Evolutionary conservation across 2,329 filamentous ascomycete genomes (phyloP), one percentile per base, ranked within the genome.

Genomic region (Daldinia eschscholtzii): DNA sequence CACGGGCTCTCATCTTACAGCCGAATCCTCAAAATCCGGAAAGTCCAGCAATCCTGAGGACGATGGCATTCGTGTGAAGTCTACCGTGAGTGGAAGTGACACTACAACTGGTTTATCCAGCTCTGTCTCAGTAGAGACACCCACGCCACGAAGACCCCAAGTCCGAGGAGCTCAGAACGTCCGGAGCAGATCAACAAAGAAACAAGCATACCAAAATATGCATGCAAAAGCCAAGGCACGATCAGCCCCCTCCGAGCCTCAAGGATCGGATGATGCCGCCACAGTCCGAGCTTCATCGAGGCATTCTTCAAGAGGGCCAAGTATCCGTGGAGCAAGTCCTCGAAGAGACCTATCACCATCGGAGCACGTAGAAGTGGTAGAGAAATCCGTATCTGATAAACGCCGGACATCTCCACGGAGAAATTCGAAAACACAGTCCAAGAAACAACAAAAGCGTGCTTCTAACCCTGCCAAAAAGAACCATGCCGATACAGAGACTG

Each of bases 331-430:
- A 42, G 72, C 70, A 3, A 73, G 70, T 48, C 33, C 65, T n/a
- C 69, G 67, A 26, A 74, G 73, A 41, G 72, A 72, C 13, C 65
- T 66, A 59, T 73, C 75, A 23, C 74, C 72, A 35, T 77, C 77
- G 3, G 76, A 77, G 3, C 73, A 72, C 23, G 79, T 77, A 57
- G 77, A 79, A 37, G 75, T 76, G 52, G 72, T 76, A 15, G 80
- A 83, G 65, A 79, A 84, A 5, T 55, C 75, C 0, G 79, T 81
- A 18, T 79, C 81, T 1, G 73, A 80, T 12, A 65, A 53, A n/a
- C 71, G 76, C 4, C 75, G 77, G 35, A 83, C 81, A 4, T 82
- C 84, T 12, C 82, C 61, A 33, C 74, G 65, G 30, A 72, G 70
- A 3, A 77, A 73, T 57, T 75, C 75, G 13, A 72, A 78, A 70